Percentiles rank a stretch among this genome's conserved stretches.
Conservation (phyloP, 1,139 yeast species). For the Debaryomyces robertsiae region DNA sequence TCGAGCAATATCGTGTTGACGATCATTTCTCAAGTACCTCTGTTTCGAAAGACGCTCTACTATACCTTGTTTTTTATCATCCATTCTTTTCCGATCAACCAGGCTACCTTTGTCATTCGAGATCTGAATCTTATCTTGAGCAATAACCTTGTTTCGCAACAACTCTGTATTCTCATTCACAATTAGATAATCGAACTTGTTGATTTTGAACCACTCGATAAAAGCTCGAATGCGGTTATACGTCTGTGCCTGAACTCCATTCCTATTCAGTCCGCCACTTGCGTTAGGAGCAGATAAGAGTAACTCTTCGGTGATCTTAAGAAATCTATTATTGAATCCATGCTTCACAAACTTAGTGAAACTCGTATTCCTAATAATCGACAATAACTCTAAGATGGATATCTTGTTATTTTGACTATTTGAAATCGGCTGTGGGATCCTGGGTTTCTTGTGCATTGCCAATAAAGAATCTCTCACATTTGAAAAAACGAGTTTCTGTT, state of each 20-base stretch:
- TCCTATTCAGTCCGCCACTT: neutral
- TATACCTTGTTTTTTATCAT: too few species aligned
- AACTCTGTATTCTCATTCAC: conserved; percentile 12
- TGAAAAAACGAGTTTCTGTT: too few species aligned
- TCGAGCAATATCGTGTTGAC: conserved; percentile 4
- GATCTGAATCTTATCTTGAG: conserved; percentile 9
- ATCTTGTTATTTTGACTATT: neutral
- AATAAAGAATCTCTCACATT: conserved; percentile 6
- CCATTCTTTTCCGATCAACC: conserved; percentile 1
- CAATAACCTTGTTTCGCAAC: neutral
- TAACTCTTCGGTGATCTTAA: conserved; percentile 9
- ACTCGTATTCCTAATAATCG: conserved; percentile 2
- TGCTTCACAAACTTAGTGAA: neutral
- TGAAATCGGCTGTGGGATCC: neutral
- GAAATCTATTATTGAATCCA: conserved; percentile 11
- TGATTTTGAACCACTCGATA: conserved; percentile 25
- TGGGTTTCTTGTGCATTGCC: conserved; percentile 5
- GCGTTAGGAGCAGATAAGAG: neutral
- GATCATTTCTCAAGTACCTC: conserved; percentile 16
- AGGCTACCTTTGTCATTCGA: conserved; percentile 1
- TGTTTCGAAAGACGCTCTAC: conserved; percentile 4
- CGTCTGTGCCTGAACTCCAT: conserved; percentile 2
- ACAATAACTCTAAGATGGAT: conserved; percentile 1
- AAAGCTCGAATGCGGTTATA: conserved; percentile 11
- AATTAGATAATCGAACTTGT: conserved; percentile 23